Base-by-base conservation (phyloP, 2,329 filamentous ascomycete genomes). In the Venturia oleaginea region DNA sequence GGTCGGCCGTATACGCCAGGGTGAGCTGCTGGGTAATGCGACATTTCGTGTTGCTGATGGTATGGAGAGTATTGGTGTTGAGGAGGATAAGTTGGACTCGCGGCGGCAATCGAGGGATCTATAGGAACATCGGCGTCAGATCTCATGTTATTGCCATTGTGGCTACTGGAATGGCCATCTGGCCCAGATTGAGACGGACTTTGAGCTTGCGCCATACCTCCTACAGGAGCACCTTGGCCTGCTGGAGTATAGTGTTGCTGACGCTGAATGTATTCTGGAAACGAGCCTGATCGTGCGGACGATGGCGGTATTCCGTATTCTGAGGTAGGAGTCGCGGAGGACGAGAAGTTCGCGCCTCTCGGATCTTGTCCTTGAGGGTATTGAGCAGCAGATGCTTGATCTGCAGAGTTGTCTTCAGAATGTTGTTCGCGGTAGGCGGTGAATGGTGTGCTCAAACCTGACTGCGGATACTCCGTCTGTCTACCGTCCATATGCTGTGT, bases 141-240 rank as follows among this genome's bases (percentile, higher is more conserved):
- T 80, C 91, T 92, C 80, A 88, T 84, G 83, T 86, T 83, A 71
- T 75, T 73, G 77, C 84, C 82, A 81, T 85, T 83, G 81, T 89
- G 86, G 84, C 83, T 79, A 81, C 80, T 88, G 81, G 84, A 82
- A 74, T 82, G 81, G 77, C 82, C 89, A 91, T 92, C 89, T 84
- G 87, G 84, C 82, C 90, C 82, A 86, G 89, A 84, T 84, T 91
- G 85, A 80, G 91, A 96, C 92, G 91, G 90, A 96, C 92, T 96
- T 89, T 91, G 91, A 88, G 91, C 86, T 91, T 96, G 92, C 86
- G 92, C 91, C 92, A 97, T 97, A 87, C 88, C 89, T 86, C 86
- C 89, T 79, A 88, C 85, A 79, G 86, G 86, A 79, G 84, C 86
- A 77, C 86, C 84, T 76, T 86, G 85, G 77, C 84, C 87, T 80